These are phyloP conservation scores for Tillandsia leiboldiana DNA, from an alignment of 176 grass and related monocot genomes.

Conservation along the genomic window DNA sequence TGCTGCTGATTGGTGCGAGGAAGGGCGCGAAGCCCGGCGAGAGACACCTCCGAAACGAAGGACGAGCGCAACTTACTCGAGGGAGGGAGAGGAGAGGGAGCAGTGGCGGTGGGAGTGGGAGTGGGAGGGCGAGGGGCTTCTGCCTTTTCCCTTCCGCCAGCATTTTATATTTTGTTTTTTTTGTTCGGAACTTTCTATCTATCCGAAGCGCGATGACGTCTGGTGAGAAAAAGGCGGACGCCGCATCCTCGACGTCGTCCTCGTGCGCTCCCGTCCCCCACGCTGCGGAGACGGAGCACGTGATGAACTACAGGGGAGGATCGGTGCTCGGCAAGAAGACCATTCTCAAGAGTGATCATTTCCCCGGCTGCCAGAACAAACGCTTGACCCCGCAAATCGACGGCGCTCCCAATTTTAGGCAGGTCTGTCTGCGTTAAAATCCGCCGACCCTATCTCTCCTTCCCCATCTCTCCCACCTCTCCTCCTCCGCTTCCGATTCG, in stretches of 20 bases:
- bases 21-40: slow-evolving; percentile 4
- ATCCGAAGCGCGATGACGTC: background rate
- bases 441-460: no score
- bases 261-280: background rate
- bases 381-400: slow-evolving; percentile 81
- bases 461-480: no score
- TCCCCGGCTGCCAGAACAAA: slow-evolving; percentile 97
- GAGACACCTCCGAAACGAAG: background rate
- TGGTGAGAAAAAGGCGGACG: background rate
- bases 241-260: background rate
- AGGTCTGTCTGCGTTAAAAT: slow-evolving; percentile 27
- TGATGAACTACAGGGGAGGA: slow-evolving; percentile 79
- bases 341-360: slow-evolving; percentile 98
- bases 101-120: no score
- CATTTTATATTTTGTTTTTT: background rate
- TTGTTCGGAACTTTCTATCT: background rate
- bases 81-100: slow-evolving; percentile 1
- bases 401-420: slow-evolving; percentile 90
- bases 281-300: slow-evolving; percentile 43
- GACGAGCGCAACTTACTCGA: background rate
- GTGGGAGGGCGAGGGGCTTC: no score
- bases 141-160: no score
- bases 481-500: no score
- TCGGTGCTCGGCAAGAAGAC: slow-evolving; percentile 98
- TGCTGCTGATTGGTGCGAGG: slow-evolving; percentile 2